Base-by-base conservation (phyloP, 2,329 filamentous ascomycete species). In the Diaporthe sp. region DNA sequence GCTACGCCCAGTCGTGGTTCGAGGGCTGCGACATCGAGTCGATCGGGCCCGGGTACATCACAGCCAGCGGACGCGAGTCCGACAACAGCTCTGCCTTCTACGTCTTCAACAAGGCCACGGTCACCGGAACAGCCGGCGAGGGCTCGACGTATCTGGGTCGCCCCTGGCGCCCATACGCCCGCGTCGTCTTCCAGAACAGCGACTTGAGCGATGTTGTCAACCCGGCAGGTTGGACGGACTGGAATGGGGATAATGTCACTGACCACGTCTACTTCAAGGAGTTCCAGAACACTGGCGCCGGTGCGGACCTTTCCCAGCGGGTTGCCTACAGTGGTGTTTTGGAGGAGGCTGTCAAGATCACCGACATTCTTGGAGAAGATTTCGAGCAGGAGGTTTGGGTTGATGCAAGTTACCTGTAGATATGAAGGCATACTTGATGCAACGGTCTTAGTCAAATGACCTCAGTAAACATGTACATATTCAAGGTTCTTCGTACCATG, bases 281-380 rank as follows among this genome's bases (percentile, higher is more conserved):
- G 81, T 90, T 86, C 78, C 82, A 79, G 17, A 91, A 92, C 79
- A 86, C 84, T 8, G 90, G 90, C 1, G 80, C 81, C 72, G 90
- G 90, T 2, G 83, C 89, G 2, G 46, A 65, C 1, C 37, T 61
- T 8, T 49, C 71, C 0, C 49, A 46, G 39, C 44, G 71, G 7
- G 71, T 62, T 6, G 46, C 31, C 15, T 73, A 62, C 28, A 73
- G 71, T 25, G 51, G 57, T 13, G 44, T 51, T 12, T 19, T 60
- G 57, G 57, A 73, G 2, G 42, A 37, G 25, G 71, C 58, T 28
- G 31, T 73, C 3, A 62, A 46, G 17, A 73, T 73, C 12, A 61
- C 44, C 17, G 71, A 73, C 25, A 31, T 73, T 1, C 42, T 73
- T 37, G 71, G 71, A 22, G 71, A 46, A 31, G 46, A 3, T 1